phyloP scores from a whole-genome alignment of 106 monocot species.

The Dendrobium huoshanense region DNA sequence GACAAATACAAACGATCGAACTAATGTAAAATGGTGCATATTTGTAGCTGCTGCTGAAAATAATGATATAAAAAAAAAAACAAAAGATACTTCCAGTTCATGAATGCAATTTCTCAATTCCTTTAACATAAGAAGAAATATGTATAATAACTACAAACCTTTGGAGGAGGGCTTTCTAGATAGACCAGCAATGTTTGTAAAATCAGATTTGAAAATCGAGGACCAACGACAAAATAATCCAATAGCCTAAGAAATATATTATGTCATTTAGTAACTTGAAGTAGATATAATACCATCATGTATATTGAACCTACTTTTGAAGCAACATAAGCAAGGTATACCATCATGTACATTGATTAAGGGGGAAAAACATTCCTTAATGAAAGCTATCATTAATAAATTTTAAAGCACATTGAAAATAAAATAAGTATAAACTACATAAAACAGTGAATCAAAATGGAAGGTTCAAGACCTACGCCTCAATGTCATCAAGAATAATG shows the following conservation, averaged over 20 bases:
- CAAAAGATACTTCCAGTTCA: neutral
- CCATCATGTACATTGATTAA: neutral
- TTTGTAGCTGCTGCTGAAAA: neutral
- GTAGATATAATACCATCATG: neutral
- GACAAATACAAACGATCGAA: neutral
- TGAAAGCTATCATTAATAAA: neutral
- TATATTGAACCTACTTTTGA: neutral
- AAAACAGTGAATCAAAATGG: neutral
- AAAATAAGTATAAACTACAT: neutral
- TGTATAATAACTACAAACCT: slow-evolving; percentile 32
- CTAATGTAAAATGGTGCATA: neutral
- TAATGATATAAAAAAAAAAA: too few relatives aligned
- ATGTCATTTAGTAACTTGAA: neutral
- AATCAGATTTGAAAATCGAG: slow-evolving; percentile 91
- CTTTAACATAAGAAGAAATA: neutral
- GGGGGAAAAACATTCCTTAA: neutral
- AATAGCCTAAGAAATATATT: slow-evolving; percentile 56
- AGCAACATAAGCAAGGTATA: neutral
- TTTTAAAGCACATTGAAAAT: neutral
- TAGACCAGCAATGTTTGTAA: slow-evolving; percentile 72
- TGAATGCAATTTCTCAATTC: neutral
- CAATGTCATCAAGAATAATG: slow-evolving; percentile 93
- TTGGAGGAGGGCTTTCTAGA: slow-evolving; percentile 81
- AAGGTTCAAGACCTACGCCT: slow-evolving; percentile 46
- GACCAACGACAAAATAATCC: slow-evolving; percentile 84